These are phyloP conservation scores for Pinguiococcus pyrenoidosus DNA, from an alignment of 108 stramenopile species.

Conservation along the genomic window DNA sequence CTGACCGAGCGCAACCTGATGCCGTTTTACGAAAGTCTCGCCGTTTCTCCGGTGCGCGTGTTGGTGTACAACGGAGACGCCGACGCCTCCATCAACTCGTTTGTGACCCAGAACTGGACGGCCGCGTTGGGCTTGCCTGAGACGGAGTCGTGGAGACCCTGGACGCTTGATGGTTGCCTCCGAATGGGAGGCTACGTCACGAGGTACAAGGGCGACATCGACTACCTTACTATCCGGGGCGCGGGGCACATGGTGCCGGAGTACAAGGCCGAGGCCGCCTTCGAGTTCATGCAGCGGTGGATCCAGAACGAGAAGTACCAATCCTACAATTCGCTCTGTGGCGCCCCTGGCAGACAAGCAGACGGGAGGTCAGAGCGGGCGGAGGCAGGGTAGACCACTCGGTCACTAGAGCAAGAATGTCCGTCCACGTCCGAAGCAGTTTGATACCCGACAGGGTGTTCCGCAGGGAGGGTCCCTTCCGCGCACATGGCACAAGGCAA, in stretches of 20 bases:
- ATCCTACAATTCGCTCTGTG: too few relatives aligned
- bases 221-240: slow-evolving; percentile 59
- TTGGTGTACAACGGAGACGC: slow-evolving; percentile 68
- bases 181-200: slow-evolving; percentile 59
- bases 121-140: slow-evolving; percentile 37
- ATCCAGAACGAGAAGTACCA: too few relatives aligned
- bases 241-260: slow-evolving; percentile 54
- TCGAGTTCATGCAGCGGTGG: slow-evolving; percentile 50
- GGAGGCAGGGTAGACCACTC: too few relatives aligned
- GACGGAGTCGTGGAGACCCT: slow-evolving; percentile 43
- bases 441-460: too few relatives aligned
- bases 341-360: too few relatives aligned
- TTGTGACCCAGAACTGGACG: slow-evolving; percentile 58
- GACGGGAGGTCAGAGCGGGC: too few relatives aligned
- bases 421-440: too few relatives aligned
- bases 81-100: slow-evolving; percentile 54
- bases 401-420: too few relatives aligned
- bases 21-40: slow-evolving; percentile 40
- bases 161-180: slow-evolving; percentile 52
- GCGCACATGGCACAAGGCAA: too few relatives aligned
- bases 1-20: slow-evolving; percentile 48
- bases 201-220: slow-evolving; percentile 51
- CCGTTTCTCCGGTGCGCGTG: slow-evolving; percentile 31
- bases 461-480: too few relatives aligned
- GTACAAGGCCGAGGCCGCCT: slow-evolving; percentile 48